phyloP scores from a whole-genome alignment of 495 filamentous ascomycete species.

The Tuber microsphaerosporum region DNA sequence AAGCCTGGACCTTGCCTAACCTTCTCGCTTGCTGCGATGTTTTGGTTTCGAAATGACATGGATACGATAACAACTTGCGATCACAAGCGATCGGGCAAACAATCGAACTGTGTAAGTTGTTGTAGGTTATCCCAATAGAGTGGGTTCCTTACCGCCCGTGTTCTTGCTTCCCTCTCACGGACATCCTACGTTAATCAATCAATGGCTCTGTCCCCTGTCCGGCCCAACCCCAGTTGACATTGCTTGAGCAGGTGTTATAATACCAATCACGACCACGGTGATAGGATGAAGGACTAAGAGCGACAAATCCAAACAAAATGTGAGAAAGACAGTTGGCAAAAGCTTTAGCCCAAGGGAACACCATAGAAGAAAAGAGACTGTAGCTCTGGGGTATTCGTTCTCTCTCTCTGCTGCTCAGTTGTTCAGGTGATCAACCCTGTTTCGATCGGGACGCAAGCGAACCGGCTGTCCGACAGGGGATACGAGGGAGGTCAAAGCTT shows the following conservation, averaged over 20 bases:
- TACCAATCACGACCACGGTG: conserved; percentile 11
- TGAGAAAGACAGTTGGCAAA: conserved; percentile 22
- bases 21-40: neutral
- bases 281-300: neutral
- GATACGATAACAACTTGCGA: neutral
- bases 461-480: conserved; percentile 38
- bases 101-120: neutral
- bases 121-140: neutral
- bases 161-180: neutral
- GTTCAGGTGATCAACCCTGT: conserved; percentile 38
- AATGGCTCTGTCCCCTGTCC: neutral
- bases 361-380: conserved; percentile 10
- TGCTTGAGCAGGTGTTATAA: neutral
- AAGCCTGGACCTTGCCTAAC: neutral
- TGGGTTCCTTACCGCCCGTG: neutral
- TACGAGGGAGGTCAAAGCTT: conserved; percentile 37
- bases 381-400: conserved; percentile 16
- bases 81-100: neutral
- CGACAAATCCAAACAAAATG: conserved; percentile 10
- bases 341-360: conserved; percentile 15
- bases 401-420: conserved; percentile 22
- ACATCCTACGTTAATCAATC: neutral
- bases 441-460: conserved; percentile 34
- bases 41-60: neutral
- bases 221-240: neutral